phyloP scores from a whole-genome alignment of 495 filamentous ascomycete genomes.

The Neurospora sp. region DNA sequence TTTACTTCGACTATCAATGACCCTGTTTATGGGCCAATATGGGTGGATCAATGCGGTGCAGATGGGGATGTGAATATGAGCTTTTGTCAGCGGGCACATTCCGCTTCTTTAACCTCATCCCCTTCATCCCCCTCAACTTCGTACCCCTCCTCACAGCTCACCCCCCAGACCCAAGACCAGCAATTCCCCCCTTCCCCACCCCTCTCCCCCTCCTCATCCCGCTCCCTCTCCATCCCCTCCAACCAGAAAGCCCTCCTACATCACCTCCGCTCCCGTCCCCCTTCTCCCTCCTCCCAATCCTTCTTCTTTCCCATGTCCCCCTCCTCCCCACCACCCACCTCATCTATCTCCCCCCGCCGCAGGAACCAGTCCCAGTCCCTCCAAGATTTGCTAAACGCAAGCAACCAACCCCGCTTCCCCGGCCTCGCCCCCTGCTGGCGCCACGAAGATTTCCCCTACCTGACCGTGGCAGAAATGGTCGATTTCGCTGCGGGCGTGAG shows the following conservation, averaged over 20 bases:
- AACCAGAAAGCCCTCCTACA: neutral
- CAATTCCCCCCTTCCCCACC: neutral
- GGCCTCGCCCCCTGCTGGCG: slow-evolving; percentile 43
- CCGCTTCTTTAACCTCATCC: neutral
- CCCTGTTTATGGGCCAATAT: slow-evolving; percentile 40
- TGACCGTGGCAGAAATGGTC: slow-evolving; percentile 45
- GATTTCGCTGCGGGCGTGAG: slow-evolving; percentile 44
- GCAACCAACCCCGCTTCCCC: slow-evolving; percentile 15
- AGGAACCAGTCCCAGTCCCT: neutral
- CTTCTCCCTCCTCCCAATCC: neutral
- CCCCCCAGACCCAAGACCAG: neutral
- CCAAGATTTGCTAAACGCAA: neutral
- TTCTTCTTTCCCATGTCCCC: neutral
- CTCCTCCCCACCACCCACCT: neutral
- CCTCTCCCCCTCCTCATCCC: neutral
- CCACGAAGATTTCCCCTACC: slow-evolving; percentile 43
- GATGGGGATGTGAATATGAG: slow-evolving; percentile 37
- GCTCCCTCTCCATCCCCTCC: neutral
- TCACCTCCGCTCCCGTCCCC: neutral
- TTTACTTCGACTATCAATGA: slow-evolving; percentile 7
- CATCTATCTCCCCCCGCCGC: neutral
- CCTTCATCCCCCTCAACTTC: neutral
- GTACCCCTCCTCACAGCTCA: neutral
- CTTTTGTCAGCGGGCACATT: slow-evolving; percentile 16
- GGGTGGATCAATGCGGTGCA: slow-evolving; percentile 37